Evolutionary conservation across 108 stramenopile genomes (phyloP), one percentile per base, ranked within the genome.

Genomic region (Conticribra weissflogii): DNA sequence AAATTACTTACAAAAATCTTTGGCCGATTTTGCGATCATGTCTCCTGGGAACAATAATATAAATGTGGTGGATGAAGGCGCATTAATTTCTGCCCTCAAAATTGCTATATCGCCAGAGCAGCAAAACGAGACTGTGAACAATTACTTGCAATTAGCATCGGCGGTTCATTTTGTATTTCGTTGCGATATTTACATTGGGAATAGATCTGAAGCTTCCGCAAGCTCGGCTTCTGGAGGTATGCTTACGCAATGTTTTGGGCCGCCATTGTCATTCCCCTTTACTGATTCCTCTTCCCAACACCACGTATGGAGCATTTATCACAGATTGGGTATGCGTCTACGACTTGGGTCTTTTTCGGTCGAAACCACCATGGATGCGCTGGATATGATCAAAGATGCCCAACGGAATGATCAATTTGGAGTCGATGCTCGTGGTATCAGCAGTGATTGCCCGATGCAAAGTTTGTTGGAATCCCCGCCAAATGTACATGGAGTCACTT

Each of bases 401-500:
- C 64, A 71, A 1, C 29, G 23, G 60, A 50, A 36, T 12, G 55
- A 81, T 25, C 31, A 27, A 16, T 22, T 33, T 29, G 73, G 60
- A 23, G 53, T 45, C 18, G 67, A 55, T 33, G 63, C 81, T 59
- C 51, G 70, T 15, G 71, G 63, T 3, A 72, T 88, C 44, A 72
- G 74, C 23, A 59, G 53, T 28, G 57, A 79, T 28, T 87, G 86
- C 54, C 86, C 85, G 9, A 68, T 81, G 66, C 78, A 86, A 33
- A 58, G 81, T 16, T 71, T 88, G 25, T 17, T 82, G 41, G 90
- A 91, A 79, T 81, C 90, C 4, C 79, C 87, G 30, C 88, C 90
- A 0, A 71, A 74, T 71, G 72, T 78, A 15, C 84, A 87, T 54
- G 81, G 85, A 0, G 79, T 88, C n/a, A 82, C 87, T 1, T 91